These are phyloP conservation scores for Cordia subcordata DNA, from an alignment of 257 asterid species.

Conservation along the genomic window DNA sequence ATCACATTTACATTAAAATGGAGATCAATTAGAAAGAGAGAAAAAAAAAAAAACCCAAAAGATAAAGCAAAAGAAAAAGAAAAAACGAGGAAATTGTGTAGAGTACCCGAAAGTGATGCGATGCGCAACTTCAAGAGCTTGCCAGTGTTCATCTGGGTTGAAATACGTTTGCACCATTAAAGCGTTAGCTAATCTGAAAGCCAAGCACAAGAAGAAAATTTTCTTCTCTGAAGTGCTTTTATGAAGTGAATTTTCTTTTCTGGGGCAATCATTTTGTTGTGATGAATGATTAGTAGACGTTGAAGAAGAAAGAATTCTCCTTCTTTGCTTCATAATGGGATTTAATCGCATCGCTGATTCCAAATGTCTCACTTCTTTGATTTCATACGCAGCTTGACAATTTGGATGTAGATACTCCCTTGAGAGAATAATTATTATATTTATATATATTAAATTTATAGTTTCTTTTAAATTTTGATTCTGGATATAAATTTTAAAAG, in stretches of 20 bases:
- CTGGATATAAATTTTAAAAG: too few species aligned
- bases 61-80: conserved; percentile 3
- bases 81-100: background rate
- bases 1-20: too few species aligned
- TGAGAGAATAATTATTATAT: too few species aligned
- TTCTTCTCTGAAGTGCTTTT: conserved; percentile 10
- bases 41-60: background rate
- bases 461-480: too few species aligned
- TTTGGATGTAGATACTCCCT: too few species aligned
- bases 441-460: too few species aligned
- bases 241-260: background rate
- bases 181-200: conserved; percentile 41
- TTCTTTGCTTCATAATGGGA: background rate
- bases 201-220: conserved; percentile 46
- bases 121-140: conserved; percentile 81
- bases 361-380: too few species aligned
- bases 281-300: background rate
- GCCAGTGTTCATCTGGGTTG: conserved; percentile 99
- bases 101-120: conserved; percentile 67
- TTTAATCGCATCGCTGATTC: background rate
- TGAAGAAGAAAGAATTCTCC: background rate
- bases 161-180: conserved; percentile 82
- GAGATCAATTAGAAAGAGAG: background rate
- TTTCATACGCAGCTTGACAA: too few species aligned
- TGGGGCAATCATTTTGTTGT: background rate